Percentiles rank a stretch among this genome's conserved stretches.
These are phyloP conservation scores for Phytopythium montanum DNA, from an alignment of 352 stramenopile species.

Conservation along the genomic window DNA sequence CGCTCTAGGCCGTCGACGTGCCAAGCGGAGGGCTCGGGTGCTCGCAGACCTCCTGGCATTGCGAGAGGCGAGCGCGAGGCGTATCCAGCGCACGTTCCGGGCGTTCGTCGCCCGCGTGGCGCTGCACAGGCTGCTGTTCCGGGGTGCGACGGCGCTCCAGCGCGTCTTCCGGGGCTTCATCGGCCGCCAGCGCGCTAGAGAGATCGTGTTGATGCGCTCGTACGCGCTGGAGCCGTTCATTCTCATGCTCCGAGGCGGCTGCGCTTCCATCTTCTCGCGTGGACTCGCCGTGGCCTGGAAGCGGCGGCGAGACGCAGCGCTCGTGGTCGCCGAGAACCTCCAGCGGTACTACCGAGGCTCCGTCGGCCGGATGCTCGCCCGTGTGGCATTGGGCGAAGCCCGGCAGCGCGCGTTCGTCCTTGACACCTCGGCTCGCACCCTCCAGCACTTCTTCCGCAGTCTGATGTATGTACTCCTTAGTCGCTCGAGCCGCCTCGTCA, in stretches of 20 bases:
- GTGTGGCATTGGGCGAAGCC: slow-evolving; percentile 17
- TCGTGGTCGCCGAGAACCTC: slow-evolving; percentile 27
- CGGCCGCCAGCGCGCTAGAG: slow-evolving; percentile 29
- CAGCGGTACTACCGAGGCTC: slow-evolving; percentile 51
- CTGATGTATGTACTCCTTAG: slow-evolving; percentile 66
- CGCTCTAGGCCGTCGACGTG: slow-evolving; percentile 31
- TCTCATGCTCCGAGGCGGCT: slow-evolving; percentile 32
- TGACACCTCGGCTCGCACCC: slow-evolving; percentile 33
- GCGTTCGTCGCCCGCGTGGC: slow-evolving; percentile 47
- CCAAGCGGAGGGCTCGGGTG: slow-evolving; percentile 12
- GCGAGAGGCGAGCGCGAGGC: slow-evolving; percentile 21
- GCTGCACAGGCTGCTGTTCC: slow-evolving; percentile 30
- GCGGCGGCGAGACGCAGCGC: slow-evolving; percentile 42
- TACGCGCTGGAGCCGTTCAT: slow-evolving; percentile 41
- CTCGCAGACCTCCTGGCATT: slow-evolving; percentile 18
- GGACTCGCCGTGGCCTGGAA: slow-evolving; percentile 57
- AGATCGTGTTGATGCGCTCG: slow-evolving; percentile 33
- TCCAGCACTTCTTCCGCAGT: slow-evolving; percentile 79
- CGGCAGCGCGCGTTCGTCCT: slow-evolving; percentile 32
- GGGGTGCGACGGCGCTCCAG: slow-evolving; percentile 44
- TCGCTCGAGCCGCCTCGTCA: not conserved
- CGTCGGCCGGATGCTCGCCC: slow-evolving; percentile 34
- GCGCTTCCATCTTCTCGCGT: slow-evolving; percentile 50
- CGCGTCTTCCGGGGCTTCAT: slow-evolving; percentile 44
- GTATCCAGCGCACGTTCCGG: slow-evolving; percentile 52